Base-by-base conservation (phyloP, 352 stramenopile species). In the Globisporangium cystogenes region DNA sequence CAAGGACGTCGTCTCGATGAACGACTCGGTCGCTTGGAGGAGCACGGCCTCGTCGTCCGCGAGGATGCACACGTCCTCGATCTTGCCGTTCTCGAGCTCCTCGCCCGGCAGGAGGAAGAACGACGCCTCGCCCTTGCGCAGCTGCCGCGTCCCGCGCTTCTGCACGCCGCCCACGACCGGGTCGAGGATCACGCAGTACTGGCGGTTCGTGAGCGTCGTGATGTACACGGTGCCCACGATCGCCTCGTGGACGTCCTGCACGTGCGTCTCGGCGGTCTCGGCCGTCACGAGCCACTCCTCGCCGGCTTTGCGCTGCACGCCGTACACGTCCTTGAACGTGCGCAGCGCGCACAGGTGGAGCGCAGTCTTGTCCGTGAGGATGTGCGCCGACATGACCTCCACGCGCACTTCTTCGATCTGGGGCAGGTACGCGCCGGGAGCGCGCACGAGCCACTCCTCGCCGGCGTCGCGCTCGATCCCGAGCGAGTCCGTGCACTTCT, bases 111-210 rank as follows among this genome's bases (percentile, higher is more conserved):
- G 64, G 24, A 92, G 60, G 64, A 92, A 92, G 55, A 92, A 92
- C 24, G 60, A 82, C 15, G 63, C 70, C 48, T 92, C 82, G 23
- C 82, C 82, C 48, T 87, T 85, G 29, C 78, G 76, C 41, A 87
- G 47, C 60, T 92, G 73, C 6, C 79, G 76, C 7, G 82, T 92
- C 16, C 82, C 82, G 27, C 78, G 73, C 62, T 74, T 79, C 49
- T 87, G 82, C 10, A 85, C 74, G 18, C 79, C 73, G 23, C 81
- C 59, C 4, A 90, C 70, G 1, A 90, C 55, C 0, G 82, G 82
- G 47, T 92, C 82, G 18, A 90, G 59, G 35, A 92, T 76, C n/a
- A 92, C 63, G 42, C 78, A 90, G 70, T 86, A 92, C 58, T 92
- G 82, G 43, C 79, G 78, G 55, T 92, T 90, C 7, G 82, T 90